Evolutionary conservation across 345 rosid genomes (phyloP).

Genomic region (Cardamine chenopodiifolia): DNA sequence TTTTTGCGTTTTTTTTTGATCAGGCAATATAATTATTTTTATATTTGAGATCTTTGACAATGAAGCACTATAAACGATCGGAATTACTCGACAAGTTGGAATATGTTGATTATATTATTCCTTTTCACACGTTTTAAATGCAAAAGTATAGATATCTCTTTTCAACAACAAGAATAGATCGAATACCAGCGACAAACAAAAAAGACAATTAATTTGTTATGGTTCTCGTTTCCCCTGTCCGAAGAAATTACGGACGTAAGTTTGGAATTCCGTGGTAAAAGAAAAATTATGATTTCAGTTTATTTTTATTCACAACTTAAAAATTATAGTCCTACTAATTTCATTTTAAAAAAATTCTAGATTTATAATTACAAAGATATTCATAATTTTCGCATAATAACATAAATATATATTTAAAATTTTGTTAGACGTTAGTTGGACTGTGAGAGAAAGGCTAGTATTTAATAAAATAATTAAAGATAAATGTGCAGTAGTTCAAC

Average conservation of each 20-base stretch:
- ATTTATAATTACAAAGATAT: no score
- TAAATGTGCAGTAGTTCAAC: no score
- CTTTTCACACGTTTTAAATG: not conserved
- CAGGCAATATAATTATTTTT: not conserved
- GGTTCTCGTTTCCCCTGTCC: not conserved
- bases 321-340: no score
- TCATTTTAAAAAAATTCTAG: no score
- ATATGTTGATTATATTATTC: not conserved
- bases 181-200: not conserved
- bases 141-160: not conserved
- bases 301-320: no score
- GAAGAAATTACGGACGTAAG: not conserved
- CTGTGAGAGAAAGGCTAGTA: no score
- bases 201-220: not conserved
- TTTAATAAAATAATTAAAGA: no score
- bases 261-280: not conserved
- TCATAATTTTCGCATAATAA: no score
- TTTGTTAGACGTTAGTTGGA: no score
- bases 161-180: not conserved
- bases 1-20: not conserved
- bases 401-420: no score
- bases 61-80: no score
- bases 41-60: not conserved
- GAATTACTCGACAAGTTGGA: conserved; percentile 1
- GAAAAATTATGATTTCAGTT: no score